Evolutionary conservation across 805 yeast genomes (phyloP).

Genomic region (Blastobotrys attinorum): DNA sequence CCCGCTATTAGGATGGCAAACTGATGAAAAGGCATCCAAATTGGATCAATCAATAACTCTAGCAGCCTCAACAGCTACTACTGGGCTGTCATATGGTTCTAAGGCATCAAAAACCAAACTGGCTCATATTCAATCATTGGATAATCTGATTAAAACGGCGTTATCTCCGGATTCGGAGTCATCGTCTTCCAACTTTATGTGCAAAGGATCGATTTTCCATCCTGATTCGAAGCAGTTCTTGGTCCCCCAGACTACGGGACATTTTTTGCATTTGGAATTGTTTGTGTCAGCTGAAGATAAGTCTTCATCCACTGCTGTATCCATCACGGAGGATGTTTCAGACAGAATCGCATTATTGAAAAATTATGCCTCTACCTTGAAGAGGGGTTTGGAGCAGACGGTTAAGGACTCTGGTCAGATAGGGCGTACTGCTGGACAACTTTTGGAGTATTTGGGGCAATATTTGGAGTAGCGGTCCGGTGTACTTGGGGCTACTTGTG

Average conservation of each 20-base stretch:
- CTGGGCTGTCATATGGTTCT: constrained; percentile 23
- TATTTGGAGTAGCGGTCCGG: no score
- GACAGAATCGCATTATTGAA: constrained; percentile 49
- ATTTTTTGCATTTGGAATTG: constrained; percentile 56
- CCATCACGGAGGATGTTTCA: constrained; percentile 50
- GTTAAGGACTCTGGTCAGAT: constrained; percentile 67
- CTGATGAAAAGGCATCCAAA: constrained; percentile 21
- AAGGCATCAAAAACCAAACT: constrained; percentile 17
- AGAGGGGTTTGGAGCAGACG: constrained; percentile 41
- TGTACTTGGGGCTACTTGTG: no score
- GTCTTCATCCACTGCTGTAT: no score
- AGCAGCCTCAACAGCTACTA: constrained; percentile 29
- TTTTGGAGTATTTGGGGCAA: background rate
- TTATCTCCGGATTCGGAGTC: constrained; percentile 24
- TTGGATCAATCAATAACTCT: constrained; percentile 15
- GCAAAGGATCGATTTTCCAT: constrained; percentile 30
- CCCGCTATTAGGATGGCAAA: constrained; percentile 64
- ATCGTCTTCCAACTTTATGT: no score
- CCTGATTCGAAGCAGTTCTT: constrained; percentile 45
- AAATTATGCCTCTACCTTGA: constrained; percentile 42
- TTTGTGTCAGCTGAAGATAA: constrained; percentile 37
- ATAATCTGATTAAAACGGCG: constrained; percentile 39
- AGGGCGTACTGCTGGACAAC: constrained; percentile 40
- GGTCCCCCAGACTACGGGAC: constrained; percentile 49
- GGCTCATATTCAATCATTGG: constrained; percentile 32